Evolutionary conservation across 257 asterid species (phyloP), one percentile per base, ranked within the genome.

Genomic region (Przewalskia tangutica): DNA sequence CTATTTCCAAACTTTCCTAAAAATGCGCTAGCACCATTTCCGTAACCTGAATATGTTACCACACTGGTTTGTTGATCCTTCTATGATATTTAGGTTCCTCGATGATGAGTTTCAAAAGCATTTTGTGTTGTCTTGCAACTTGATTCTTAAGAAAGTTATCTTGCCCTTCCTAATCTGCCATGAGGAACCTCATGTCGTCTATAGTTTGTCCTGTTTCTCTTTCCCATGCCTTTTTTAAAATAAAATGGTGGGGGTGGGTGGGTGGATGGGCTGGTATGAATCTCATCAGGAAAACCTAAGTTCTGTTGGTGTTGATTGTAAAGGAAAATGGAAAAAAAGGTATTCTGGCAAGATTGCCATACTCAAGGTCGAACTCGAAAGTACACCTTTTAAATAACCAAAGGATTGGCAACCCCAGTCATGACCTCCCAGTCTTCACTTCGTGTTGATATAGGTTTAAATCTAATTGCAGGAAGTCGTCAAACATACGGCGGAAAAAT

Each of bases 391-490:
- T 71, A 10, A 18, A 38, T 36, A 34, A 16, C 18, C 51, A 8
- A 16, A 16, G 27, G 50, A 66, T 66, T 17, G 32, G 54, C 55
- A 64, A n/a, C 55, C 54, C 34, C n/a, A 71, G 58, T 46, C n/a
- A 20, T 6, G 58, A 73, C 44, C 65, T 32, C 44, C 66, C 23
- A 62, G 55, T 51, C 77, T 23, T n/a, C 62, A 46, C 53, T 17
- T 67, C 12, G 27, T 44, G 18, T 38, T 70, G 23, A 73, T 55
- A 56, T 71, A 78, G 48, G 79, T 73, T 42, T 73, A 50, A 23
- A 48, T 73, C 62, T 23, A 23, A 73, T 68, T 82, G 82, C 88
- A 85, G 88, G 85, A 62, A 18, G 84, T 46, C 51, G 55, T 82
- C 84, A 79, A 51, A 68, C 64, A 40, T 60, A 60, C 11, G 36